Percentiles rank a stretch among this genome's conserved stretches.
phyloP scores from a whole-genome alignment of 208 protist genomes.

The Leishmania mexicana region DNA sequence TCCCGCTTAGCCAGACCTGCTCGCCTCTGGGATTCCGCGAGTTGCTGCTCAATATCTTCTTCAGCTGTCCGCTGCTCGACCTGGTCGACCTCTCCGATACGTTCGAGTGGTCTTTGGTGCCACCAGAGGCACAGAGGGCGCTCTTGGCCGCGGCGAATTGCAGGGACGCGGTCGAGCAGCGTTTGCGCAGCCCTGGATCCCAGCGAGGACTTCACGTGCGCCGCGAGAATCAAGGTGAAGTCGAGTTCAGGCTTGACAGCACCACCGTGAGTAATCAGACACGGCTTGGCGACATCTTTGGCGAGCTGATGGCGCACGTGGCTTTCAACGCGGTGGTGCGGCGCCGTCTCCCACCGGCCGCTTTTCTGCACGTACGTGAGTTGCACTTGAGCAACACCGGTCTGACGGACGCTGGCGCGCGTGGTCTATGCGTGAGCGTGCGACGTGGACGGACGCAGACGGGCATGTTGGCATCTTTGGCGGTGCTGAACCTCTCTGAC shows the following conservation, averaged over 20 bases:
- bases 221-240: slow-evolving; percentile 26
- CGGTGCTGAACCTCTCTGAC: slow-evolving; percentile 60
- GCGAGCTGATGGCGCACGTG: slow-evolving; percentile 71
- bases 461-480: slow-evolving; percentile 50
- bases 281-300: slow-evolving; percentile 66
- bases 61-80: slow-evolving; percentile 57
- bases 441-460: slow-evolving; percentile 26
- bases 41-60: slow-evolving; percentile 78
- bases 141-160: slow-evolving; percentile 31
- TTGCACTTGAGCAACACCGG: slow-evolving; percentile 63
- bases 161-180: slow-evolving; percentile 16
- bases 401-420: slow-evolving; percentile 61
- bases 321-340: slow-evolving; percentile 55
- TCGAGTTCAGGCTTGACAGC: slow-evolving; percentile 48
- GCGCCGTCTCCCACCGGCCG: slow-evolving; percentile 32
- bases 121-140: slow-evolving; percentile 24
- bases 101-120: slow-evolving; percentile 52
- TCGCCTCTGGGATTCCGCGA: slow-evolving; percentile 64
- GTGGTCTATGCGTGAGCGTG: slow-evolving; percentile 50
- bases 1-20: slow-evolving; percentile 66
- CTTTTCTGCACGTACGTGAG: slow-evolving; percentile 59
- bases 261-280: slow-evolving; percentile 44
- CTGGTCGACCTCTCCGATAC: slow-evolving; percentile 60
- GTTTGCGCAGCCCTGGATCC: slow-evolving; percentile 3
- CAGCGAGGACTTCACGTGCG: slow-evolving; percentile 25